Evolutionary conservation across 2,329 filamentous ascomycete species (phyloP), one percentile per base, ranked within the genome.

Genomic region (Colletotrichum tofieldiae): DNA sequence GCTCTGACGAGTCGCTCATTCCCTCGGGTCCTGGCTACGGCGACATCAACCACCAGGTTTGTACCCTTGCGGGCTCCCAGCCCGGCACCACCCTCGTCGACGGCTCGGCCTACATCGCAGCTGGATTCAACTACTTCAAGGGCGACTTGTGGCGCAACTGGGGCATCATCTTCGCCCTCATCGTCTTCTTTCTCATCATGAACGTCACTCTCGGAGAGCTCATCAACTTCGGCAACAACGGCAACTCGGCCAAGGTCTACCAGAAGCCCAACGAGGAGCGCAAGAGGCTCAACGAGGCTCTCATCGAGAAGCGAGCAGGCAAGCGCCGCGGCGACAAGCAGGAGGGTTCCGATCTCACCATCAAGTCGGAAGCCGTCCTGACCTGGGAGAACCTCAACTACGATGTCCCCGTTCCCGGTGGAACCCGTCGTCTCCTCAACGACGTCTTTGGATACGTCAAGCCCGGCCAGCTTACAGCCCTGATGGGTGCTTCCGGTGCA

Each of bases 381-480:
- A 97, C 95, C 0, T 98, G 94, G 93, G 93, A 96, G 79, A 87
- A 93, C 75, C 90, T 98, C 72, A 94, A 92, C 78, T 98, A 98
- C 79, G 90, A 92, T 71, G 90, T 93, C 0, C 90, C 90, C 0
- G 86, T 90, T 4, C 84, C 88, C 0, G 87, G 86, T 5, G 89
- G 89, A 2, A 87, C 84, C 5, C 85, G 88, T 12, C 86, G 87
- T 5, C 85, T 92, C 7, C 85, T 92, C 2, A 86, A 86, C 78
- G 82, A 85, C 51, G 83, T 90, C 1, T 88, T 84, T 67, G 95
- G 92, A 2, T 96, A 92, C 76, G 93, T 95, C 62, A 91, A 92
- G 73, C 93, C 93, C 1, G 93, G 94, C 45, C 90, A 92, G 76
- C 86, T 96, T 12, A 95, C 93, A 3, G 93, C 93, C 2, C 84